phyloP scores from a whole-genome alignment of 768 basidiomycete species.

The Sporobolomyces roseus region DNA sequence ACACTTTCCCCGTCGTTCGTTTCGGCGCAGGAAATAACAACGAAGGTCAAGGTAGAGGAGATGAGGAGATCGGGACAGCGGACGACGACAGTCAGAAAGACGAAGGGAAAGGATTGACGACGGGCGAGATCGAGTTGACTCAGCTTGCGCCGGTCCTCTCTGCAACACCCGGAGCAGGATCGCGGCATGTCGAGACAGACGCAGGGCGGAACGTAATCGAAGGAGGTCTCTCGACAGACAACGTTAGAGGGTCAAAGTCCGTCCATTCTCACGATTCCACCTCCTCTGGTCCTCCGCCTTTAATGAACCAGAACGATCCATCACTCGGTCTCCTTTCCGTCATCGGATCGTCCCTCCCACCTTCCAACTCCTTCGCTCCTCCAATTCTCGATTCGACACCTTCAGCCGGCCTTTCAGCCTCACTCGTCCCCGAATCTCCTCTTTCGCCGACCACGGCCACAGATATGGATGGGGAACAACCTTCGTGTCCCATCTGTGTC shows the following conservation, averaged over 20 bases:
- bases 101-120: background rate
- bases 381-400: background rate
- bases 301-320: background rate
- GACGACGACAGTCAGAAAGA: background rate
- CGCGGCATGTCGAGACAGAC: background rate
- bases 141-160: background rate
- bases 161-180: background rate
- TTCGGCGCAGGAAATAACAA: constrained; percentile 55
- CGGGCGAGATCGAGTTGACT: constrained; percentile 12
- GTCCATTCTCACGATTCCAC: background rate
- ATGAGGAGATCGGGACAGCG: constrained; percentile 9
- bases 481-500: constrained; percentile 84
- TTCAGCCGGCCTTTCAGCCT: background rate
- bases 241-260: background rate
- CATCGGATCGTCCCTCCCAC: background rate
- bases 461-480: background rate
- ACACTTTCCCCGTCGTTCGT: constrained; percentile 91
- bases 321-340: background rate
- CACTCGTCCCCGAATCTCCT: background rate
- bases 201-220: constrained; percentile 1
- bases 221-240: background rate
- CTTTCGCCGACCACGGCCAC: background rate
- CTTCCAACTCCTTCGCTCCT: background rate
- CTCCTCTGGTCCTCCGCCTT: background rate
- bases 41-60: background rate